Evolutionary conservation across 345 rosid genomes (phyloP).

Genomic region (Salix suchowensis): DNA sequence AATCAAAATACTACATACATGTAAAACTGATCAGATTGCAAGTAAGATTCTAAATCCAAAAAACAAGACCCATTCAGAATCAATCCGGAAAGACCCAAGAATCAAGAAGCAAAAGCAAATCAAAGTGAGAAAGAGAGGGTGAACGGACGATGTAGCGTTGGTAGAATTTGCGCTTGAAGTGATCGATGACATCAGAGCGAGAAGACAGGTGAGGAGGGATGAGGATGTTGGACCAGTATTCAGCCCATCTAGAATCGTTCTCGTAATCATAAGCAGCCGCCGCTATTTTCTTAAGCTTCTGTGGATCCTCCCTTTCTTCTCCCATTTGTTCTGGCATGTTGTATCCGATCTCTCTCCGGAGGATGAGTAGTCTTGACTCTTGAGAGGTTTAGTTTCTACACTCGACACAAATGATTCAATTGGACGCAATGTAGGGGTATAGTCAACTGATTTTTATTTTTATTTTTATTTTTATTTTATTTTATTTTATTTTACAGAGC

Average conservation of each 20-base stretch:
- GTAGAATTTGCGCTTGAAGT: constrained; percentile 93
- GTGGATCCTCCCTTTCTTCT: constrained; percentile 79
- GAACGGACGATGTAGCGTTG: constrained; percentile 72
- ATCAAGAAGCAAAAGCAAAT: not conserved
- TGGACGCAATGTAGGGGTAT: not conserved
- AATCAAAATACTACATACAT: not conserved
- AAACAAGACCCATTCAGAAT: constrained; percentile 1
- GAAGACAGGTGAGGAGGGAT: constrained; percentile 90
- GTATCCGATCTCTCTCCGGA: not conserved
- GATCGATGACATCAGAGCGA: constrained; percentile 77
- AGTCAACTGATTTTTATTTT: too few species aligned
- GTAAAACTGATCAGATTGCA: not conserved
- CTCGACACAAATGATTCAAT: not conserved
- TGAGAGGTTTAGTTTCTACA: not conserved
- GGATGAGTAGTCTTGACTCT: not conserved
- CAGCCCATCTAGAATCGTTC: constrained; percentile 79
- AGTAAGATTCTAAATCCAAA: not conserved
- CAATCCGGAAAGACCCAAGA: not conserved
- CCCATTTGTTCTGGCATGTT: constrained; percentile 35
- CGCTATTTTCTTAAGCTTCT: constrained; percentile 68
- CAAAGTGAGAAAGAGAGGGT: not conserved
- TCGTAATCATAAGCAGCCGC: constrained; percentile 89
- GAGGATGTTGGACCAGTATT: constrained; percentile 89
- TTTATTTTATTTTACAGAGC: too few species aligned
- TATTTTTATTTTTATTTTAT: too few species aligned